These are phyloP conservation scores for Wickerhamomyces silvicola DNA, from an alignment of 805 yeast genomes.

Conservation along the genomic window DNA sequence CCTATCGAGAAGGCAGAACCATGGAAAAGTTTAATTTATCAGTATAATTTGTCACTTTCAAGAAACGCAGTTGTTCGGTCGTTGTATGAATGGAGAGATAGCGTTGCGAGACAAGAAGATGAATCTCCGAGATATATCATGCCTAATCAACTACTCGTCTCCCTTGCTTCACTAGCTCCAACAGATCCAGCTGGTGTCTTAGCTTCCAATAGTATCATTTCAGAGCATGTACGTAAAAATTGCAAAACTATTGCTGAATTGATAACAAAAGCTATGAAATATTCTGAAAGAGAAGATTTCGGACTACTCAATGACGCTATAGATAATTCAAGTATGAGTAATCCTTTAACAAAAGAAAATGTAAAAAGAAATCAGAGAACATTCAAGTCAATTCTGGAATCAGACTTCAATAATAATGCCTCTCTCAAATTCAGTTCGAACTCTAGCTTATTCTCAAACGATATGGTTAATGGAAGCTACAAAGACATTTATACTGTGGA, in stretches of 20 bases:
- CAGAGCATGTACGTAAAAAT: slow-evolving; percentile 52
- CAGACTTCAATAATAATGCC: slow-evolving; percentile 1
- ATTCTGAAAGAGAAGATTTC: slow-evolving; percentile 29
- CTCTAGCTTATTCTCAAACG: neutral
- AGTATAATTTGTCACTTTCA: slow-evolving; percentile 54
- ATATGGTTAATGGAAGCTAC: neutral
- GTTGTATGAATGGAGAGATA: slow-evolving; percentile 80
- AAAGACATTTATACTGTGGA: neutral
- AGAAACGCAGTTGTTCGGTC: slow-evolving; percentile 50
- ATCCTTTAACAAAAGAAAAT: slow-evolving; percentile 5
- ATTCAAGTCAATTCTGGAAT: slow-evolving; percentile 2
- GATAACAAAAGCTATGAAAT: slow-evolving; percentile 31
- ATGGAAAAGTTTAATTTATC: slow-evolving; percentile 55
- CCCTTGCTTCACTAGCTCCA: slow-evolving; percentile 55
- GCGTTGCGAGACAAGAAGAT: slow-evolving; percentile 64
- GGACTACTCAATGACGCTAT: slow-evolving; percentile 27
- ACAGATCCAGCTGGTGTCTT: slow-evolving; percentile 50
- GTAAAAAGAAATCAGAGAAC: slow-evolving; percentile 9
- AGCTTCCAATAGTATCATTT: slow-evolving; percentile 36
- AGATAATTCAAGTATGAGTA: neutral
- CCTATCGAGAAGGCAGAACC: slow-evolving; percentile 56
- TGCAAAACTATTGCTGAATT: slow-evolving; percentile 54
- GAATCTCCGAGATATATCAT: slow-evolving; percentile 80
- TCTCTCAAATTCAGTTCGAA: neutral
- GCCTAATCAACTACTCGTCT: slow-evolving; percentile 71